These are phyloP conservation scores for Monosporozyma unispora DNA, from an alignment of 805 yeast genomes.

Conservation along the genomic window DNA sequence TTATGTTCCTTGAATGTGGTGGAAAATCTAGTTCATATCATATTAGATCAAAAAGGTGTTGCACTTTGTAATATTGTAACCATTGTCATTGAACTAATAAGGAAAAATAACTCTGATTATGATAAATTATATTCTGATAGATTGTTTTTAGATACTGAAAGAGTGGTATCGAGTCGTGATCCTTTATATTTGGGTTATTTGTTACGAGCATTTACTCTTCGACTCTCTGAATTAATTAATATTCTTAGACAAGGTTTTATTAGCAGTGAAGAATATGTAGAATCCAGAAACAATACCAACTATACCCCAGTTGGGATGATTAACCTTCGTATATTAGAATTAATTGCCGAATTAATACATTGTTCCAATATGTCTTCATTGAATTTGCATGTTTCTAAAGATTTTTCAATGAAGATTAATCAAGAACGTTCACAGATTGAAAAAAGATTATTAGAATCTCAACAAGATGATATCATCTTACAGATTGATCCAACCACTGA, in stretches of 20 bases:
- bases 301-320: slow-evolving; percentile 73
- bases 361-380: slow-evolving; percentile 95
- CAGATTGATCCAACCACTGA: background rate
- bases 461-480: slow-evolving; percentile 16
- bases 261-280: slow-evolving; percentile 4
- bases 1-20: slow-evolving; percentile 64
- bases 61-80: slow-evolving; percentile 89
- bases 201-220: slow-evolving; percentile 61
- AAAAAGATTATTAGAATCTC: slow-evolving; percentile 28
- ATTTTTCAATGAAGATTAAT: slow-evolving; percentile 61
- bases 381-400: slow-evolving; percentile 67
- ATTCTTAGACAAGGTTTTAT: slow-evolving; percentile 7
- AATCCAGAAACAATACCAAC: background rate
- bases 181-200: slow-evolving; percentile 84
- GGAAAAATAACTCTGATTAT: slow-evolving; percentile 94
- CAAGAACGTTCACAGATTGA: slow-evolving; percentile 48
- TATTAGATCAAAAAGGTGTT: slow-evolving; percentile 58
- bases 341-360: slow-evolving; percentile 88
- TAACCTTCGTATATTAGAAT: slow-evolving; percentile 80
- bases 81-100: slow-evolving; percentile 81
- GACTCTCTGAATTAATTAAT: slow-evolving; percentile 31
- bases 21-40: slow-evolving; percentile 55
- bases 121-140: slow-evolving; percentile 53
- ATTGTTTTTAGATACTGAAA: background rate
- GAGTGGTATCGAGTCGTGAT: slow-evolving; percentile 74